Evolutionary conservation across 176 grass and related monocot genomes (phyloP), one percentile per base, ranked within the genome.

Genomic region (Lolium perenne): DNA sequence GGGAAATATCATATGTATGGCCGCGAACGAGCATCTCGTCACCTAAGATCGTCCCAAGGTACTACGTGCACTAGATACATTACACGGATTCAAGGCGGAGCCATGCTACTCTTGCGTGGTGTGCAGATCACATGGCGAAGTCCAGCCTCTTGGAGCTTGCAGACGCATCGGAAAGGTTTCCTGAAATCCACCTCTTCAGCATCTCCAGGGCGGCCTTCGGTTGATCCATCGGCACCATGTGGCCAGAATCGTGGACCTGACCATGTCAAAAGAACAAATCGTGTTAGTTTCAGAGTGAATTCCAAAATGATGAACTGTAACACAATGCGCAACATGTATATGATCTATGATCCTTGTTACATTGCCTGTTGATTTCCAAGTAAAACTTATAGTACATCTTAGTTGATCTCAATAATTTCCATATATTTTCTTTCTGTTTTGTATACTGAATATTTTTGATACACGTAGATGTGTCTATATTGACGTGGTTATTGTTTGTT

Each of bases 221-320:
- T 82, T 97, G 95, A 92, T 97, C 95, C 95, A 97, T 97, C 6
- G 95, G 95, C 17, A 97, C 95, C 95, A 97, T 97, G 89, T 97
- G 95, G 10, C 93, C 95, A 25, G 95, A 78, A 79, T 97, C 87
- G 0, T 97, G 91, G 83, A 97, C 89, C 95, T 97, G 83, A 85
- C 70, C 4, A 54, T 49, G 46, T 1, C 4, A 15, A n/a, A 1
- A 71, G 62, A 65, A 13, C 41, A 9, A 40, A 4, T 74, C 26
- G 1, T 54, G 10, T 80, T 53, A 81, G 67, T 56, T 38, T 53
- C 2, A 51, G 7, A 11, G 13, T 23, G 1, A 38, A 47, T 20
- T 65, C 4, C 1, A 83, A 14, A 78, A 1, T 22, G 45, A 35
- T 64, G 8, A 8, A 7, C 2, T 26, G 7, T 43, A 3, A 35